Conservation (phyloP, 2,329 filamentous ascomycete genomes). For the Piedraia hortae region DNA sequence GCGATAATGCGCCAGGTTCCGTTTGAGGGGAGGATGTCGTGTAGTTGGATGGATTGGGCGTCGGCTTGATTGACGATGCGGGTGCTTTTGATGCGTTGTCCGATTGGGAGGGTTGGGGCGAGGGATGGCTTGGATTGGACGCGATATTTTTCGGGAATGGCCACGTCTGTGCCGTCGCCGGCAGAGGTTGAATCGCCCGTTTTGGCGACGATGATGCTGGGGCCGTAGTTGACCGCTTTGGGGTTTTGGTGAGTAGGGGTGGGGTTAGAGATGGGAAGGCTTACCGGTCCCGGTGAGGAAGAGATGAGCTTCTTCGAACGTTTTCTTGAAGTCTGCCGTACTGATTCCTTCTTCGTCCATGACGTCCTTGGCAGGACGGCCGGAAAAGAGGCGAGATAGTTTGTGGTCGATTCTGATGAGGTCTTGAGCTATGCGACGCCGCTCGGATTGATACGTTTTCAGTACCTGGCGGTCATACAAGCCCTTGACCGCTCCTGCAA, state of each 20-base stretch:
- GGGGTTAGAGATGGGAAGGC: too few species aligned
- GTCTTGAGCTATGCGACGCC: constrained; percentile 1
- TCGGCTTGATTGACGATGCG: constrained; percentile 3
- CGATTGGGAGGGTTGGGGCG: constrained; percentile 1
- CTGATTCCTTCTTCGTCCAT: constrained; percentile 32
- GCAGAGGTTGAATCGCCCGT: neutral
- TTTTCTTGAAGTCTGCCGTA: constrained; percentile 34
- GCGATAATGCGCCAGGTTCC: constrained; percentile 5
- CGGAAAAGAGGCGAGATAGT: constrained; percentile 29
- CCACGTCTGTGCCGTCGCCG: neutral
- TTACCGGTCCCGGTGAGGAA: constrained; percentile 28
- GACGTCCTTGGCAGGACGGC: constrained; percentile 29
- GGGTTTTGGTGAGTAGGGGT: too few species aligned
- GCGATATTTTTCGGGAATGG: neutral
- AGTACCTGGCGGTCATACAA: neutral
- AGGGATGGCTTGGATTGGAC: constrained; percentile 25
- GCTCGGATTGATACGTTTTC: constrained; percentile 1
- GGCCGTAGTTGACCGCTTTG: neutral
- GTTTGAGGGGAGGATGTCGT: constrained; percentile 3
- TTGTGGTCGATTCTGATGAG: constrained; percentile 1
- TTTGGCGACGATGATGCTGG: constrained; percentile 1
- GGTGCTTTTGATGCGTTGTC: constrained; percentile 2
- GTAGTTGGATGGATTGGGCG: constrained; percentile 1
- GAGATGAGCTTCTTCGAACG: constrained; percentile 30
- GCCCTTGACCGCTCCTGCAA: neutral